Evolutionary conservation across 805 yeast genomes (phyloP).

Genomic region (Wickerhamomyces silvicola): DNA sequence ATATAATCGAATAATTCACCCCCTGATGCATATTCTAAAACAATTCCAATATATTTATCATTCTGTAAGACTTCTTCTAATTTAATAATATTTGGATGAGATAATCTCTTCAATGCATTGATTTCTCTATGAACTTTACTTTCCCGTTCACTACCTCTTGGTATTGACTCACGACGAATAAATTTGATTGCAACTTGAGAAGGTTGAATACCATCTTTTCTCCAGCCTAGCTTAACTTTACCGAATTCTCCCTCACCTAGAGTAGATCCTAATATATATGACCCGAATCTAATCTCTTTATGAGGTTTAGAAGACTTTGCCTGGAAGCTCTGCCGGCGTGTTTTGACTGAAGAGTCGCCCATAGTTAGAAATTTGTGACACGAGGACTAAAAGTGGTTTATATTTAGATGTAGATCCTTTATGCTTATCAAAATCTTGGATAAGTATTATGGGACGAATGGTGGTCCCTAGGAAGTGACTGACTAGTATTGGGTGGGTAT

Average conservation of each 20-base stretch:
- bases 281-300: slow-evolving; percentile 80
- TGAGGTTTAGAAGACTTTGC: slow-evolving; percentile 31
- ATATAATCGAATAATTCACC: slow-evolving; percentile 96
- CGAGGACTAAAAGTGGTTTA: too few species aligned
- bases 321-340: slow-evolving; percentile 23
- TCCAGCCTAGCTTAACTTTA: slow-evolving; percentile 94
- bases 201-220: slow-evolving; percentile 65
- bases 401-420: too few species aligned
- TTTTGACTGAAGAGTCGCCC: slow-evolving; percentile 7
- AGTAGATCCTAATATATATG: slow-evolving; percentile 85
- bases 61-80: slow-evolving; percentile 90
- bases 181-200: slow-evolving; percentile 90
- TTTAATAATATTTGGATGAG: slow-evolving; percentile 91
- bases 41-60: slow-evolving; percentile 94
- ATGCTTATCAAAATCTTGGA: too few species aligned
- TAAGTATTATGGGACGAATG: too few species aligned
- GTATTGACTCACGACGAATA: slow-evolving; percentile 82
- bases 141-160: slow-evolving; percentile 79
- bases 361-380: too few species aligned
- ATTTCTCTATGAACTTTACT: slow-evolving; percentile 89
- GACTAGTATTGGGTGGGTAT: too few species aligned
- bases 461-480: too few species aligned
- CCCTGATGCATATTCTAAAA: slow-evolving; percentile 93
- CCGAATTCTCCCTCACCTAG: slow-evolving; percentile 98
- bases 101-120: slow-evolving; percentile 75